Percentiles rank a stretch among this genome's conserved stretches.
Evolutionary conservation across 495 filamentous ascomycete species (phyloP).

Genomic region (Aspergillus leporis): DNA sequence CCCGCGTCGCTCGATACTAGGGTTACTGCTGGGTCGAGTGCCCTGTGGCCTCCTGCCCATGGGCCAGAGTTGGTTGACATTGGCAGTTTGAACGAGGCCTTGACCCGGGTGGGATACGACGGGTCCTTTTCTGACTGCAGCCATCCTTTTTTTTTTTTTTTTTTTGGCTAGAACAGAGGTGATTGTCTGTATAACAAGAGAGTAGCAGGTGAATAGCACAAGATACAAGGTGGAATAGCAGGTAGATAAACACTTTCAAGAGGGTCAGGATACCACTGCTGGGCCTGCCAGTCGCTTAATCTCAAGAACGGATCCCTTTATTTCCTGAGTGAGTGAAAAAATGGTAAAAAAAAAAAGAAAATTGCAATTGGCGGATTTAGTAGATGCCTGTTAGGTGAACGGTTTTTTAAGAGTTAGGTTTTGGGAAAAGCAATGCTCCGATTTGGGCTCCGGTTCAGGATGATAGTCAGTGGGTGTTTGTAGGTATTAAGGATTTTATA

Average conservation of each 20-base stretch:
- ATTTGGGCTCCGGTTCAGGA: not conserved
- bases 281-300: not conserved
- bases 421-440: slow-evolving; percentile 6
- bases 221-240: not conserved
- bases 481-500: not conserved
- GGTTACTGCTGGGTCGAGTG: not conserved
- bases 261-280: not conserved
- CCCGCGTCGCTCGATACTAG: not conserved
- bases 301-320: slow-evolving; percentile 7
- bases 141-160: slow-evolving; percentile 3
- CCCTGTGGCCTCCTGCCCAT: not conserved
- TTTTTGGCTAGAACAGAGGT: too few species aligned
- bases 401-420: slow-evolving; percentile 1
- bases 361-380: not conserved
- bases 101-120: not conserved
- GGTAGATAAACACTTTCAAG: slow-evolving; percentile 4
- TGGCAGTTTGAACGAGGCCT: not conserved
- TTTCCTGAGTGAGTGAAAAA: slow-evolving; percentile 10
- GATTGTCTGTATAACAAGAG: not conserved
- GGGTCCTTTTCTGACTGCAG: slow-evolving; percentile 7
- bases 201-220: not conserved
- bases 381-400: not conserved
- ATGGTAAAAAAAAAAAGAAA: slow-evolving; percentile 6
- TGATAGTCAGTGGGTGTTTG: not conserved
- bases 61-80: not conserved